Percentiles rank a stretch among this genome's conserved stretches.
Conservation (phyloP, 2,329 filamentous ascomycete genomes). For the Thermothelomyces thermophilus region DNA sequence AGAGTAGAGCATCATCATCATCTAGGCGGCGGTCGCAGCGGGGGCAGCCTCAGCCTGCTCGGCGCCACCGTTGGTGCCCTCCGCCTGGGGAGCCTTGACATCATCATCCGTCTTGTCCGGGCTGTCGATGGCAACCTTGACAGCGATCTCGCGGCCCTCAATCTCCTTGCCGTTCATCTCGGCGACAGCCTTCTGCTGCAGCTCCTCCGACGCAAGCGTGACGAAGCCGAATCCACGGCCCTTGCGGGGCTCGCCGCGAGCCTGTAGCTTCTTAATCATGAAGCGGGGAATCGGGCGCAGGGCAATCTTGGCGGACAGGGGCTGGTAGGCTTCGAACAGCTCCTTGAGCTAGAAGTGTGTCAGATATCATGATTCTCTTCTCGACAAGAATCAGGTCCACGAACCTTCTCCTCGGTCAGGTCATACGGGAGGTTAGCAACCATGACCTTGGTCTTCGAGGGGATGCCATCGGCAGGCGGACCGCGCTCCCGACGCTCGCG, state of each 20-base stretch:
- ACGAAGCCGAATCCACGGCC: conserved; percentile 98
- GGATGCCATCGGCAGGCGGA: conserved; percentile 91
- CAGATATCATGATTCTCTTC: conserved; percentile 14
- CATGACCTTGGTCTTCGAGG: conserved; percentile 99
- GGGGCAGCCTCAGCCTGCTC: conserved; percentile 24
- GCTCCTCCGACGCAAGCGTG: conserved; percentile 86
- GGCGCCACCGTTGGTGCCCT: conserved; percentile 33
- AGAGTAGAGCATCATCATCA: conserved; percentile 15
- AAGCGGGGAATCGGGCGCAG: conserved; percentile 97
- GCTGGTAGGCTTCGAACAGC: conserved; percentile 88
- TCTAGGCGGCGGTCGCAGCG: conserved; percentile 25
- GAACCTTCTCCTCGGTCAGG: conserved; percentile 91
- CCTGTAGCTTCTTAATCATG: conserved; percentile 99
- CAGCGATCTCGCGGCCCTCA: conserved; percentile 95
- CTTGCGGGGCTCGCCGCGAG: conserved; percentile 96
- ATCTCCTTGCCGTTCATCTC: conserved; percentile 99
- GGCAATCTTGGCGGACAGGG: conserved; percentile 94
- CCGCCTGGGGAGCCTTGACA: conserved; percentile 48
- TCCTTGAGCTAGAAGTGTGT: conserved; percentile 71
- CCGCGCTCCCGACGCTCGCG: conserved; percentile 74
- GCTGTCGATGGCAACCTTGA: conserved; percentile 99
- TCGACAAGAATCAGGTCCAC: conserved; percentile 23
- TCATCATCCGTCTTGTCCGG: conserved; percentile 94
- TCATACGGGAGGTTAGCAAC: conserved; percentile 98
- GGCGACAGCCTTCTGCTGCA: conserved; percentile 90